Conservation (phyloP, 257 asterid genomes). For the Solanum appendiculatum region DNA sequence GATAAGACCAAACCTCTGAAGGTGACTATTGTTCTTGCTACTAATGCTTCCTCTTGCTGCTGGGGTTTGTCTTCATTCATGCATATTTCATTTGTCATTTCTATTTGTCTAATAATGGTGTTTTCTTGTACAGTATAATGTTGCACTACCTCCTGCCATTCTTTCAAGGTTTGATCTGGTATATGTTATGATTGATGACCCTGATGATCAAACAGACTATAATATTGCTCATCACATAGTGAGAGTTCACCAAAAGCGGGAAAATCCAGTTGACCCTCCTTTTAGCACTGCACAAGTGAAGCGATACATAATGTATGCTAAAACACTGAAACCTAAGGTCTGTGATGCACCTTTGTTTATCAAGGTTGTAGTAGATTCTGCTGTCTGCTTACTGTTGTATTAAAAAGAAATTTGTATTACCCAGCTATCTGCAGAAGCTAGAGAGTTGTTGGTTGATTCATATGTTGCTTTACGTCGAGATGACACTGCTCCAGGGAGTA, state of each 20-base stretch:
- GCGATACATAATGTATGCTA: constrained; percentile 83
- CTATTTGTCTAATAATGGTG: not conserved
- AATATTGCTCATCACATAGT: constrained; percentile 94
- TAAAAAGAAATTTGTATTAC: constrained; percentile 8
- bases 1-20: constrained; percentile 93
- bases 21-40: constrained; percentile 27
- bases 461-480: constrained; percentile 85
- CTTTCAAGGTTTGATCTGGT: constrained; percentile 98
- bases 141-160: constrained; percentile 98
- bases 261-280: constrained; percentile 77
- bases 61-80: not conserved
- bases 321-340: constrained; percentile 91
- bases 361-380: not conserved
- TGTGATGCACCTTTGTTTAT: not conserved
- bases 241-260: constrained; percentile 80
- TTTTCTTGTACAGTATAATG: constrained; percentile 68
- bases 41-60: not conserved
- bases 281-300: constrained; percentile 75
- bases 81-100: not conserved
- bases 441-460: constrained; percentile 72
- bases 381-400: not conserved
- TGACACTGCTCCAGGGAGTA: constrained; percentile 89
- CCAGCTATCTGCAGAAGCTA: constrained; percentile 80
- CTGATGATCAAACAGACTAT: constrained; percentile 89
- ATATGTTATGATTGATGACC: constrained; percentile 97